These are phyloP conservation scores for Hippophae gyantsensis DNA, from an alignment of 306 rosid species.

Conservation along the genomic window DNA sequence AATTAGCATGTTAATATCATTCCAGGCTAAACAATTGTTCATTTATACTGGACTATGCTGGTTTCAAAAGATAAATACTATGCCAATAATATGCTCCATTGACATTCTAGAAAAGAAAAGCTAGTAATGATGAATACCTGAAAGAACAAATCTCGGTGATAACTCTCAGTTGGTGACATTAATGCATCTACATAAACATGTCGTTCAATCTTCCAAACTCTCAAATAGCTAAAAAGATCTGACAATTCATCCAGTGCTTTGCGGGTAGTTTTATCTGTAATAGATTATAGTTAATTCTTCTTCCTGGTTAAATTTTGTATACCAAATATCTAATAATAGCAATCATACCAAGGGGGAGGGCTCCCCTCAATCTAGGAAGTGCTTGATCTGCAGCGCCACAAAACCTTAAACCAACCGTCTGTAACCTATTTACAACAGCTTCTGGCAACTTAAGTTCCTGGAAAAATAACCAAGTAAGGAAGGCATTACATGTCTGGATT, in stretches of 20 bases:
- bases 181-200: constrained; percentile 69
- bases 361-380: constrained; percentile 93
- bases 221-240: constrained; percentile 63
- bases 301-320: constrained; percentile 9
- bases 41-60: no score
- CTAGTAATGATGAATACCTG: constrained; percentile 44
- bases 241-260: constrained; percentile 89
- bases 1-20: no score
- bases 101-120: constrained; percentile 3
- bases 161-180: constrained; percentile 84
- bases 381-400: constrained; percentile 82
- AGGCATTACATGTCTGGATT: not conserved
- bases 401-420: constrained; percentile 79
- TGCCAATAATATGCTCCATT: constrained; percentile 1
- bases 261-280: constrained; percentile 65
- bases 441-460: constrained; percentile 81
- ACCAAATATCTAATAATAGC: constrained; percentile 12
- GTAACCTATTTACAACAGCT: constrained; percentile 85
- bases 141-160: constrained; percentile 75
- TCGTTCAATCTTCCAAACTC: constrained; percentile 69
- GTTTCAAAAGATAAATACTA: not conserved
- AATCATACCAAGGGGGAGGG: constrained; percentile 60
- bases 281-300: constrained; percentile 17
- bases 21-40: no score
- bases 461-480: constrained; percentile 9